Evolutionary conservation across 805 yeast genomes (phyloP), one percentile per base, ranked within the genome.

Genomic region (Hanseniaspora clermontiae): DNA sequence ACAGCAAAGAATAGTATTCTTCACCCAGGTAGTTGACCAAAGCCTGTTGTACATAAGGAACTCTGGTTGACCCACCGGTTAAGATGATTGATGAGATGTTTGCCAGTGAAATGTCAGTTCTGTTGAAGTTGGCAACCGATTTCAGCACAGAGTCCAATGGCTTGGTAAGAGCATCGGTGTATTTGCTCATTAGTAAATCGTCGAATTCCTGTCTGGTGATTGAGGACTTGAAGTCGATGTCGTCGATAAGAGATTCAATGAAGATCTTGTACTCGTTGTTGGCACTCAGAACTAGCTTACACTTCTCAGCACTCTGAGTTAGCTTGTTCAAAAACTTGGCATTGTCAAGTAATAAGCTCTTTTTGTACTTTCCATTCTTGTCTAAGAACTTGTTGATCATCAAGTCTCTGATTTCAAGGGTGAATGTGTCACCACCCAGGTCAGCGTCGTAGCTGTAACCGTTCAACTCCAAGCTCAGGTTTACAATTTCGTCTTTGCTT

Each of bases 61-160:
- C 86, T 67, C 98, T 80, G 6, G 91, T 81, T 0, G 95, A 80
- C 0, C 98, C 98, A 60, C 98, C 98, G 45, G 86, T 78, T 56
- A 90, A 74, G 57, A 93, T 81, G 3, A 93, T 80, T 1, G 95
- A 83, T 38, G 73, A 68, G 2, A 86, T 58, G 38, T 80, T 74
- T 2, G 67, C 65, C 24, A 74, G 57, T 14, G 38, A 15, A 5
- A 51, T 20, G 15, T 51, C 47, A 1, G 38, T 7, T 1, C 66
- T 61, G 36, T 87, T 67, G 0, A 86, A 79, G 34, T 73, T 70
- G 7, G 70, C 60, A 43, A 88, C 71, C 8, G 95, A 91, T 14
- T 68, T 61, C 1, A 77, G 70, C 19, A 83, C 71, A 46, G 80
- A 70, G 57, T 75, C 64, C 15, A 77, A 62, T 46, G 76, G 81